Percentiles rank a stretch among this genome's conserved stretches.
Conservation (phyloP, 2,329 filamentous ascomycete species). For the Cordyceps cicadae region DNA sequence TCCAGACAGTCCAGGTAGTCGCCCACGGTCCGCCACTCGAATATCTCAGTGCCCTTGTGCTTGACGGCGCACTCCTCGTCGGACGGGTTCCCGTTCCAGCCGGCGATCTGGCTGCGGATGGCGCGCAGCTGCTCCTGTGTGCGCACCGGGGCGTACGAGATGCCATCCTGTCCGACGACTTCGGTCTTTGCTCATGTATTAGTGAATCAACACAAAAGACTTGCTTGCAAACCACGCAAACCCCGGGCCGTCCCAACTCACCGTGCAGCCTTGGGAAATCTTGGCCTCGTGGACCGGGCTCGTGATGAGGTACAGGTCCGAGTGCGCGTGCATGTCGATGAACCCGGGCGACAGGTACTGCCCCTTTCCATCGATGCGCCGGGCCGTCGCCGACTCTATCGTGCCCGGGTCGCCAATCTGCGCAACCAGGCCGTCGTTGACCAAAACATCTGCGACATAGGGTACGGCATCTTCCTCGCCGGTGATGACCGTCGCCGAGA, state of each 20-base stretch:
- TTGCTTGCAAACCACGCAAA: background rate
- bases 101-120: slow-evolving; percentile 19
- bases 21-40: slow-evolving; percentile 18
- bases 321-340: slow-evolving; percentile 21
- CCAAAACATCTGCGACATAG: slow-evolving; percentile 18
- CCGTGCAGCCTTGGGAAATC: slow-evolving; percentile 20
- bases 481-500: slow-evolving; percentile 16
- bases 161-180: slow-evolving; percentile 19
- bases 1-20: slow-evolving; percentile 19
- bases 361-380: slow-evolving; percentile 16
- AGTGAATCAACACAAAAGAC: background rate
- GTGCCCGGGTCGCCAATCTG: slow-evolving; percentile 15
- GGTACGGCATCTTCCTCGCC: slow-evolving; percentile 16
- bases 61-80: slow-evolving; percentile 17
- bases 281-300: slow-evolving; percentile 18
- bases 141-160: slow-evolving; percentile 18
- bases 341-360: slow-evolving; percentile 18
- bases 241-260: slow-evolving; percentile 4
- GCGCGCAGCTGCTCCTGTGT: slow-evolving; percentile 14
- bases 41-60: slow-evolving; percentile 14
- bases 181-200: slow-evolving; percentile 14
- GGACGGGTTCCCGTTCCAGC: slow-evolving; percentile 20
- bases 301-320: slow-evolving; percentile 19
- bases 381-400: slow-evolving; percentile 10
- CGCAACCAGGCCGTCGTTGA: slow-evolving; percentile 16